Conservation (phyloP, 208 protist genomes). For the Tritrichomonas musculus region DNA sequence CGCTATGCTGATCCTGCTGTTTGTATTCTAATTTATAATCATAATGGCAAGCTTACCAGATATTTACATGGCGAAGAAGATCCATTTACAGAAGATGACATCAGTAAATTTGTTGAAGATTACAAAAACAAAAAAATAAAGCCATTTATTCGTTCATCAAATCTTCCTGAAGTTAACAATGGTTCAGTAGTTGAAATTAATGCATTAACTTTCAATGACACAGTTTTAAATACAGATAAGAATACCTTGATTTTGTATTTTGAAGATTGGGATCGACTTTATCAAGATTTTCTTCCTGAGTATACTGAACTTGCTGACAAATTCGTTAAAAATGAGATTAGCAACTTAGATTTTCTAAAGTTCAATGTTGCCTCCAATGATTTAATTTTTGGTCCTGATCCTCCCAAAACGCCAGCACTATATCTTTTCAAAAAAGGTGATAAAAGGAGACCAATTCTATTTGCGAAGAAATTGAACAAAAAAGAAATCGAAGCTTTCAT, state of each 20-base stretch:
- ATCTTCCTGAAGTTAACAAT: background rate
- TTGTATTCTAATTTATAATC: background rate
- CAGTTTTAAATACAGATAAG: background rate
- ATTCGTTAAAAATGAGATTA: background rate
- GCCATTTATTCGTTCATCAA: background rate
- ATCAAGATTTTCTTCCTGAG: background rate
- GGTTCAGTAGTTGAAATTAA: background rate
- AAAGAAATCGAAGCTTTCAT: background rate
- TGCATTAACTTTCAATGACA: background rate
- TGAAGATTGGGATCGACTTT: background rate
- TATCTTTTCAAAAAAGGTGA: background rate
- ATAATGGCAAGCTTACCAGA: background rate
- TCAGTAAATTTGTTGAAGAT: background rate
- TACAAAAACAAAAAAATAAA: background rate
- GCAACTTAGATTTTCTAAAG: background rate
- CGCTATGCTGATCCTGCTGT: conserved; percentile 14
- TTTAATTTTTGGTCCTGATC: background rate
- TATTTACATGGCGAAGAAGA: background rate
- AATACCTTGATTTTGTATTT: background rate
- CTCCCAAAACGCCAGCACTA: background rate
- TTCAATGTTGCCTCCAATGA: background rate
- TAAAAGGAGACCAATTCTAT: background rate
- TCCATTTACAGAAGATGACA: background rate
- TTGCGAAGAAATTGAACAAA: background rate
- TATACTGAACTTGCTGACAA: background rate